phyloP scores from a whole-genome alignment of 2,329 filamentous ascomycete genomes.

The Apiospora aurea region DNA sequence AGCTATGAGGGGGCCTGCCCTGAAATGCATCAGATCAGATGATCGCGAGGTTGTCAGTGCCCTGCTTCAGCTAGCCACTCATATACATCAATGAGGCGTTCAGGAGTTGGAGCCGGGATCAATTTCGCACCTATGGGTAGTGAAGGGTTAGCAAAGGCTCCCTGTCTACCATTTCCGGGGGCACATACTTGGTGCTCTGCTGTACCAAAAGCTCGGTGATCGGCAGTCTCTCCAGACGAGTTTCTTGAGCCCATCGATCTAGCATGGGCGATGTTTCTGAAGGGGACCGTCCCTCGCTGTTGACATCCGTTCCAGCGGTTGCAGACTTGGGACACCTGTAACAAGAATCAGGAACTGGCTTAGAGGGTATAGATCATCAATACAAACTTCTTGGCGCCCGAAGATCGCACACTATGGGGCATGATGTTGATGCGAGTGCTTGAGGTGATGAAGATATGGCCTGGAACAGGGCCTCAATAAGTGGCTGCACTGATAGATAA shows the following conservation, averaged over 20 bases:
- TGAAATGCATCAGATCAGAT: background rate
- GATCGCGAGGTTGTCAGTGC: background rate
- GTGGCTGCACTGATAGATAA: background rate
- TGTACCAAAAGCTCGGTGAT: conserved; percentile 25
- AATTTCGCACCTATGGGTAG: background rate
- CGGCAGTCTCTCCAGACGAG: conserved; percentile 19
- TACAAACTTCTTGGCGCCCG: conserved; percentile 16
- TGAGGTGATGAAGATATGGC: background rate
- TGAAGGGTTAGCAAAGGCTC: background rate
- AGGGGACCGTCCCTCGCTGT: background rate
- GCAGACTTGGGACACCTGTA: background rate
- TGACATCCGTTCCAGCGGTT: background rate
- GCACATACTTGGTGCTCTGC: conserved; percentile 21
- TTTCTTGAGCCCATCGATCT: conserved; percentile 21
- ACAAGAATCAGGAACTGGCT: background rate
- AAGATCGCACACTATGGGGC: conserved; percentile 14
- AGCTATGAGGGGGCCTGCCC: background rate
- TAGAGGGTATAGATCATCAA: conserved; percentile 3
- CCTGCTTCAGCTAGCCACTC: background rate
- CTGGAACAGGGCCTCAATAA: background rate
- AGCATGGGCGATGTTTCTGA: conserved; percentile 24
- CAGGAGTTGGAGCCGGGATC: background rate
- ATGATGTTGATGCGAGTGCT: background rate
- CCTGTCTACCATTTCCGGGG: background rate
- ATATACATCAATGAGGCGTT: conserved; percentile 1